Evolutionary conservation across 139 green algal species (phyloP), one percentile per base, ranked within the genome.

Genomic region (Coccomyxa sp.): DNA sequence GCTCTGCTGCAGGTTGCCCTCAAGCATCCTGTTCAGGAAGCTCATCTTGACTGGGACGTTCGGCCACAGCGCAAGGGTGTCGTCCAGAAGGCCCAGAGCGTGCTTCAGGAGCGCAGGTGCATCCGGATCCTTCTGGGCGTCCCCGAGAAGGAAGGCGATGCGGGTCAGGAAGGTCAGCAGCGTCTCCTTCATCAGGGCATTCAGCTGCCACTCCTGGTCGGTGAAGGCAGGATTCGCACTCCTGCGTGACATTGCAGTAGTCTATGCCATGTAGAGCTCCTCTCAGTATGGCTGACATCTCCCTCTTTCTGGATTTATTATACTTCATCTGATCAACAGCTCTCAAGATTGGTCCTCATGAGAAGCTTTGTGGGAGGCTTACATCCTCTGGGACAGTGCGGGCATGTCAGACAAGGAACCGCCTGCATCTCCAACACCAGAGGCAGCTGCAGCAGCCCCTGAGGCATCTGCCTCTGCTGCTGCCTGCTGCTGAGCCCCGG

Each of bases 111-210:
- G 75, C 54, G 72, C 81, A 37, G 81, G 82, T 80, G 84, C 80
- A 31, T 91, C 90, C n/a, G 83, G 82, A 41, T 79, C 55, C 34
- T 70, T 50, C 12, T 70, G 33, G 24, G 40, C 50, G 55, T 86
- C 82, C 12, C 76, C 76, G 22, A 88, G 88, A 14, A 95, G 37
- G 78, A 97, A 96, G 0, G 83, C 82, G 82, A 98, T 93, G 70
- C 95, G 91, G 40, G 93, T 83, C 33, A 99, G 77, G 83, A 99
- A 99, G 80, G 90, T 96, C 35, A 98, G 78, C 38, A 99, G 77
- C 77, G 90, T 87, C 41, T 97, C 90, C 40, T 92, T 85, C 94
- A 96, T 97, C 2, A 74, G 74, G 8, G 78, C 74, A 2, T 75
- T 86, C 34, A 88, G 78, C 34, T 82, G 72, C 75, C 89, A 94